These are phyloP conservation scores for Rhodotorula mucilaginosa DNA, from an alignment of 1,284 basidiomycete genomes.

Conservation along the genomic window DNA sequence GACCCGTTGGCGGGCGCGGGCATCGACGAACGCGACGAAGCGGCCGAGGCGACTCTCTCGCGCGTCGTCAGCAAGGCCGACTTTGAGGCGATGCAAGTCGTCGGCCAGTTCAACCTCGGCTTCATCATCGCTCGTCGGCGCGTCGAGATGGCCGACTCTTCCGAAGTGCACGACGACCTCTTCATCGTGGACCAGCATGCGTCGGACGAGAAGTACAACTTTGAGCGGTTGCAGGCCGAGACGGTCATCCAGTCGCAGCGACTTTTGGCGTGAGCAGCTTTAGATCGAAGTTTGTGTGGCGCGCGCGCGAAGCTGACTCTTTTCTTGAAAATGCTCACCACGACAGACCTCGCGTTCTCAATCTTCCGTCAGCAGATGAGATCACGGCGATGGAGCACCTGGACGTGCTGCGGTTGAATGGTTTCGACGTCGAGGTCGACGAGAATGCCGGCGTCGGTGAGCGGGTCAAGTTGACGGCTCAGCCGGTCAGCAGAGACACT, in stretches of 20 bases:
- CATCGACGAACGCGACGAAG: conserved; percentile 59
- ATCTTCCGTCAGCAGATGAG: conserved; percentile 87
- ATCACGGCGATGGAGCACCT: conserved; percentile 82
- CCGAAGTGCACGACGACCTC: conserved; percentile 66
- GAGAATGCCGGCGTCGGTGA: conserved; percentile 58
- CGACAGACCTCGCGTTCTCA: conserved; percentile 68
- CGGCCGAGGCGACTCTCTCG: conserved; percentile 71
- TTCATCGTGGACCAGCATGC: conserved; percentile 77
- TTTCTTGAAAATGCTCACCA: no score
- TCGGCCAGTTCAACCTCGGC: conserved; percentile 95
- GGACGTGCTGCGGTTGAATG: conserved; percentile 75
- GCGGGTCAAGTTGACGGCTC: conserved; percentile 70
- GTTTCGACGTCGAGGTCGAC: conserved; percentile 71
- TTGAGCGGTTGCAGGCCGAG: conserved; percentile 84
- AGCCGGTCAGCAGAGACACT: conserved; percentile 86
- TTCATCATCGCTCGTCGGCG: conserved; percentile 81
- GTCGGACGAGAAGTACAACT: conserved; percentile 95
- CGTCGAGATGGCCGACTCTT: conserved; percentile 8
- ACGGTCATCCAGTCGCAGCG: conserved; percentile 84
- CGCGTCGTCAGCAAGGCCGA: conserved; percentile 85
- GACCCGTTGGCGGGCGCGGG: conserved; percentile 56
- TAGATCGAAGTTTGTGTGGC: no score
- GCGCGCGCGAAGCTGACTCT: background rate
- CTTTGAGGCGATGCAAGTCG: conserved; percentile 75
- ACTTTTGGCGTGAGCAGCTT: conserved; percentile 66